Conservation (phyloP, 257 asterid species). For the Nicotiana knightiana region DNA sequence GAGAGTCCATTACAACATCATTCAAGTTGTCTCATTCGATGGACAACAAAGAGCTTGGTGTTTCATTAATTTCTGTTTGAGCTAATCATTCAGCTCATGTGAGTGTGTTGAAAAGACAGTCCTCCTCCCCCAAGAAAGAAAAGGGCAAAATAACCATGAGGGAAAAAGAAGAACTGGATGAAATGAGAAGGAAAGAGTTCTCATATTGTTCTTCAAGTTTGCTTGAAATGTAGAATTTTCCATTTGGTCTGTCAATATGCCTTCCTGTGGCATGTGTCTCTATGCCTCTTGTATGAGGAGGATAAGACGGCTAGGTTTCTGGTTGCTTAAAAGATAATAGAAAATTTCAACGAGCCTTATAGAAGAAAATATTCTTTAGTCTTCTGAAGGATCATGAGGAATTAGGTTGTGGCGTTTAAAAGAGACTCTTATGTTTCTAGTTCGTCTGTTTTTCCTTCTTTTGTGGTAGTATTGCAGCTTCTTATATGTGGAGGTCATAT, state of each 20-base stretch:
- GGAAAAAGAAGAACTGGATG: neutral
- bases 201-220: neutral
- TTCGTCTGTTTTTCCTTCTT: too few relatives aligned
- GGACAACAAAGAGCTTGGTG: neutral
- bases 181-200: neutral
- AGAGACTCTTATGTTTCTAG: neutral
- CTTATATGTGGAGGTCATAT: neutral
- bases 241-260: too few relatives aligned
- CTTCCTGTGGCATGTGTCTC: neutral
- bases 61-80: neutral
- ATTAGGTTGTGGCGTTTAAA: neutral
- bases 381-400: neutral
- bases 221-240: neutral
- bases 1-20: neutral
- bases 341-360: neutral
- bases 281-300: neutral
- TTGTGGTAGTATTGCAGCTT: neutral
- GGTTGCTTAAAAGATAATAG: neutral
- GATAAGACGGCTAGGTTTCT: neutral
- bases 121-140: neutral
- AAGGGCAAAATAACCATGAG: neutral
- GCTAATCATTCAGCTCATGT: neutral
- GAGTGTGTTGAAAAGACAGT: neutral
- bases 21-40: neutral
- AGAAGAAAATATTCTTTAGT: neutral